Base-by-base conservation (phyloP, 2,329 filamentous ascomycete genomes). In the Fusarium secorum region DNA sequence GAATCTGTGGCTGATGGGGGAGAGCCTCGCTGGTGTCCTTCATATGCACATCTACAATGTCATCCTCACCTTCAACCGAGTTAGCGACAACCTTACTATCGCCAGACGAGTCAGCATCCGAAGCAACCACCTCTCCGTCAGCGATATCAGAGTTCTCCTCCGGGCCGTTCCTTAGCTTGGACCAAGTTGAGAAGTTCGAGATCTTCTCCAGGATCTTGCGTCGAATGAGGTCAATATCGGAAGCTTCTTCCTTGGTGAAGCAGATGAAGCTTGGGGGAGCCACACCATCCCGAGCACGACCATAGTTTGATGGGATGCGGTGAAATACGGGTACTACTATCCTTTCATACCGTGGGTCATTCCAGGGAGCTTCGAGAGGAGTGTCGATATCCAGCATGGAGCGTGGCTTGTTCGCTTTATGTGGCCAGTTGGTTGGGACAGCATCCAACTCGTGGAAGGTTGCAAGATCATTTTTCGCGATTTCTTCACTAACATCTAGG, bases 41-140 rank as follows among this genome's bases (percentile, higher is more conserved):
- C 91, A 98, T 95, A 1, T 92, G 93, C 20, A 99, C 90, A 77
- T 98, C 93, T 10, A 98, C 93, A 76, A 98, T 89, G 67, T 93
- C 93, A 67, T 98, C 95, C 79, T 98, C 95, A 14, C 94, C 93
- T 78, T 95, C 91, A 4, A 97, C 88, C 6, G 95, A 97, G 32
- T 89, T 87, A 46, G 93, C 91, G 63, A 91, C 88, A 49, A 97
- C 86, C 76, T 91, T 92, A 26, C 88, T 85, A 71, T 92, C 92
- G 14, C 87, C 88, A 7, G 90, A 90, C 7, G 89, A 91, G 68
- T 92, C 89, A 7, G 87, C 88, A 68, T 90, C 87, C 1, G 85
- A 90, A 61, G 90, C 89, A 15, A 93, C 87, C 46, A 91, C 86
- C 74, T 95, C 93, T 4, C 89, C 88, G 60, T 93, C 91, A 13